These are phyloP conservation scores for Colletotrichum phormii DNA, from an alignment of 2,329 filamentous ascomycete species.

Conservation along the genomic window DNA sequence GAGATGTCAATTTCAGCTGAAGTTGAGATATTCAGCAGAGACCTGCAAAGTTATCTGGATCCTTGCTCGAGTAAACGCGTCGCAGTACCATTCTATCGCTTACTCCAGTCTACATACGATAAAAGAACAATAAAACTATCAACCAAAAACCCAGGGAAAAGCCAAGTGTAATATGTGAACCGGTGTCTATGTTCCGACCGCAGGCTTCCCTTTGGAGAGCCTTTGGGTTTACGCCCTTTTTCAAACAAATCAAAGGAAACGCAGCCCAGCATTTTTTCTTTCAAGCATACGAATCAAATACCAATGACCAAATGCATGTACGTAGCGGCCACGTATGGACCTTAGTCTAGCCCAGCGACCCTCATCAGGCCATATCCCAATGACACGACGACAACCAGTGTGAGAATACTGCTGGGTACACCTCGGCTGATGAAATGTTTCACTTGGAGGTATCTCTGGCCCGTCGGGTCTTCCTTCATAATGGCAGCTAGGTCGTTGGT, in stretches of 20 bases:
- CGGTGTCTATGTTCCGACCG: not conserved
- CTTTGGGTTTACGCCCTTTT: not conserved
- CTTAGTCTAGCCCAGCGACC: conserved; percentile 70
- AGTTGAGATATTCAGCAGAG: not conserved
- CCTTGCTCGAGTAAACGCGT: not conserved
- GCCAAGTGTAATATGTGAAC: not conserved
- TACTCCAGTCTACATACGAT: not conserved
- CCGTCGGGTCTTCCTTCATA: conserved; percentile 98
- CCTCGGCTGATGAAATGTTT: conserved; percentile 96
- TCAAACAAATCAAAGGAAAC: not conserved
- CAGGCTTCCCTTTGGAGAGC: not conserved
- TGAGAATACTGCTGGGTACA: conserved; percentile 85
- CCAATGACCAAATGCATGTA: not conserved
- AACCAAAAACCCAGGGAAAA: not conserved
- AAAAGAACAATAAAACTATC: not conserved
- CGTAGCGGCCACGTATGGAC: conserved; percentile 4
- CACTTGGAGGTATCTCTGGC: conserved; percentile 90
- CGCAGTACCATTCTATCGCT: not conserved
- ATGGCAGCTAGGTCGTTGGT: conserved; percentile 78
- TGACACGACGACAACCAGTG: conserved; percentile 85
- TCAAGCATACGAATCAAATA: not conserved
- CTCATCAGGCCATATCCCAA: conserved; percentile 93
- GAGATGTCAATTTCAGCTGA: not conserved
- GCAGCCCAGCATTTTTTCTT: not conserved
- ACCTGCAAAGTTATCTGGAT: not conserved